A percentile compares a stretch with the other conserved stretches of the same genome.
These are phyloP conservation scores for Senecio squalidus DNA, from an alignment of 140 eudicot genomes.

Conservation along the genomic window DNA sequence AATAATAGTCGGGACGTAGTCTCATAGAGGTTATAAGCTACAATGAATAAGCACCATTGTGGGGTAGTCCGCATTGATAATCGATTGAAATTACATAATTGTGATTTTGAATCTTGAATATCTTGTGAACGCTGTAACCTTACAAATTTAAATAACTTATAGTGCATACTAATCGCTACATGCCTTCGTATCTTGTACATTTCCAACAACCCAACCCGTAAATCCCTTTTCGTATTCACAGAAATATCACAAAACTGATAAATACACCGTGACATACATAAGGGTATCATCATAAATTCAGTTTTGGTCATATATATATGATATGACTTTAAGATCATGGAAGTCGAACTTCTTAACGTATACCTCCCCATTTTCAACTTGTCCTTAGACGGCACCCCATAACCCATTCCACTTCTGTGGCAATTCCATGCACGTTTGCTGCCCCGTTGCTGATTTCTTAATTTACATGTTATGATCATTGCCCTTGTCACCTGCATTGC, in stretches of 20 bases:
- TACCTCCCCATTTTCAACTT: constrained; percentile 12
- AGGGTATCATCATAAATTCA: constrained; percentile 10
- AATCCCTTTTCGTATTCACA: constrained; percentile 21
- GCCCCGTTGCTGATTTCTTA: background rate
- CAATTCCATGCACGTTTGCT: background rate
- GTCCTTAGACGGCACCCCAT: background rate
- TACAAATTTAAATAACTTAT: background rate
- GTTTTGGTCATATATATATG: constrained; percentile 7
- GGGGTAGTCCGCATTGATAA: too few relatives aligned
- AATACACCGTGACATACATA: background rate
- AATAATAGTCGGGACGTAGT: too few relatives aligned
- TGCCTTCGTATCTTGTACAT: constrained; percentile 16
- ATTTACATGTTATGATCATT: constrained; percentile 29
- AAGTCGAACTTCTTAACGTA: constrained; percentile 5
- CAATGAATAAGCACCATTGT: too few relatives aligned
- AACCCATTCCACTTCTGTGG: constrained; percentile 5
- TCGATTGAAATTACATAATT: too few relatives aligned
- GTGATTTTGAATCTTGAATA: too few relatives aligned
- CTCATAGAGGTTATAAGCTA: too few relatives aligned
- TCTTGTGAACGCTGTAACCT: background rate
- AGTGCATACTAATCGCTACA: constrained; percentile 1
- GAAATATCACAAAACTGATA: constrained; percentile 25
- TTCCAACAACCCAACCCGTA: constrained; percentile 13
- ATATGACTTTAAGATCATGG: constrained; percentile 3
- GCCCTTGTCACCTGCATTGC: constrained; percentile 50